Conservation (phyloP, 2,329 filamentous ascomycete genomes). For the Alternaria ventricosa region DNA sequence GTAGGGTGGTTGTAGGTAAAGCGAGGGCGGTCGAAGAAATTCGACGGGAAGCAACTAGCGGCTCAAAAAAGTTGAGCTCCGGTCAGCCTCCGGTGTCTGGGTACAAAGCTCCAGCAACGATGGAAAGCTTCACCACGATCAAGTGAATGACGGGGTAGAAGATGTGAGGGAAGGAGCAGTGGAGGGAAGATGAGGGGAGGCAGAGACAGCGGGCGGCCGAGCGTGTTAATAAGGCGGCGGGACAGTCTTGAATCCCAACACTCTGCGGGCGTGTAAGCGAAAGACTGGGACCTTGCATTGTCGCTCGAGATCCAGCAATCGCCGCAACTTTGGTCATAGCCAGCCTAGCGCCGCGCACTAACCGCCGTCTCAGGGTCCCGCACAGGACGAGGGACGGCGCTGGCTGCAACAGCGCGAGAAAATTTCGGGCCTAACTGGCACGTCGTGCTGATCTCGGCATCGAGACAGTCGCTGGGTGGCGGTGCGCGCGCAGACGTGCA, state of each 20-base stretch:
- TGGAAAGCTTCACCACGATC: slow-evolving; percentile 29
- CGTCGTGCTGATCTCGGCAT: slow-evolving; percentile 31
- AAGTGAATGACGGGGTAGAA: slow-evolving; percentile 27
- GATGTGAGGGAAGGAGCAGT: slow-evolving; percentile 19
- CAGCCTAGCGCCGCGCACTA: slow-evolving; percentile 26
- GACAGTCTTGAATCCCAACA: slow-evolving; percentile 25
- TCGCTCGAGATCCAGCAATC: slow-evolving; percentile 28
- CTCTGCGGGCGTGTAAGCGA: slow-evolving; percentile 34
- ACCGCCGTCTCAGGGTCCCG: slow-evolving; percentile 28
- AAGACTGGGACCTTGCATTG: slow-evolving; percentile 43
- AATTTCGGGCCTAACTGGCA: slow-evolving; percentile 33
- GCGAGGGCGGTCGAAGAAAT: slow-evolving; percentile 13
- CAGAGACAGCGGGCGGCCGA: slow-evolving; percentile 11
- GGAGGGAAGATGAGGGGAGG: slow-evolving; percentile 17
- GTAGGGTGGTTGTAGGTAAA: slow-evolving; percentile 16
- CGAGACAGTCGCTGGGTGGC: slow-evolving; percentile 29
- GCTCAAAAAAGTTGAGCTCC: slow-evolving; percentile 25
- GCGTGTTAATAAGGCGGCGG: slow-evolving; percentile 17
- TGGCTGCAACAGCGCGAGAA: slow-evolving; percentile 31
- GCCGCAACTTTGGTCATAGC: slow-evolving; percentile 27
- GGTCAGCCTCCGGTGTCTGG: slow-evolving; percentile 16
- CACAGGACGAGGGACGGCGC: slow-evolving; percentile 21
- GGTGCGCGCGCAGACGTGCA: slow-evolving; percentile 17
- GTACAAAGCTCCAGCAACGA: slow-evolving; percentile 23
- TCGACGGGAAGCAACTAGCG: slow-evolving; percentile 19